These are phyloP conservation scores for Pythium grandisporangium DNA, from an alignment of 352 stramenopile genomes.

Conservation along the genomic window DNA sequence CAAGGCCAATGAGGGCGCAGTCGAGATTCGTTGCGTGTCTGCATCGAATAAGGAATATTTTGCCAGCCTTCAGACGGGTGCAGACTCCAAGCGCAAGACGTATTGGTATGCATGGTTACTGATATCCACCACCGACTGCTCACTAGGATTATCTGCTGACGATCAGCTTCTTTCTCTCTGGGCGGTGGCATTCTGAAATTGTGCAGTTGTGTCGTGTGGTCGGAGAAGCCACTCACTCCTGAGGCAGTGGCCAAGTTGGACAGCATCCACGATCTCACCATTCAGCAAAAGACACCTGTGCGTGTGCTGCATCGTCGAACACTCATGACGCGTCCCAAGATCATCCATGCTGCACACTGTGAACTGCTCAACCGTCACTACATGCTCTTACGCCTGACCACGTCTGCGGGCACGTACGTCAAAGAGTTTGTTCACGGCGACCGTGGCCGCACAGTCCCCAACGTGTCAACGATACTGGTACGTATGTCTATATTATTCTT, in stretches of 20 bases:
- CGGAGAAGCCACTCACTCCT: constrained; percentile 39
- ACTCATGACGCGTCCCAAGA: constrained; percentile 87
- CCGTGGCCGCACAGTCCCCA: constrained; percentile 95
- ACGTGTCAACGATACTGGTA: constrained; percentile 87
- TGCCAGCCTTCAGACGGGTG: constrained; percentile 58
- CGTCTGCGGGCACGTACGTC: constrained; percentile 96
- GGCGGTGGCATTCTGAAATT: too few species aligned
- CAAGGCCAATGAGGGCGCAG: constrained; percentile 47
- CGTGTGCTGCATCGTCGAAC: constrained; percentile 96
- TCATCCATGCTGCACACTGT: constrained; percentile 82
- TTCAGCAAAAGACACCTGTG: constrained; percentile 96
- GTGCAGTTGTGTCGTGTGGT: constrained; percentile 75
- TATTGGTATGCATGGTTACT: constrained; percentile 46
- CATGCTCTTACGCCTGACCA: constrained; percentile 93
- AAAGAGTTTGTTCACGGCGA: constrained; percentile 99
- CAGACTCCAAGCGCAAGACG: constrained; percentile 84
- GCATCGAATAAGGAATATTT: constrained; percentile 77
- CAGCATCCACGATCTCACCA: constrained; percentile 69
- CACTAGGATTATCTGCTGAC: too few species aligned
- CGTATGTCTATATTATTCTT: constrained; percentile 1
- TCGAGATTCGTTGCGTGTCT: constrained; percentile 81
- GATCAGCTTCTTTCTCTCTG: not conserved
- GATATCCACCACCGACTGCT: too few species aligned
- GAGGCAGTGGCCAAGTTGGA: constrained; percentile 67
- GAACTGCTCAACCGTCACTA: constrained; percentile 94